Evolutionary conservation across 257 asterid species (phyloP).

Genomic region (Thymus quinquecostatus): DNA sequence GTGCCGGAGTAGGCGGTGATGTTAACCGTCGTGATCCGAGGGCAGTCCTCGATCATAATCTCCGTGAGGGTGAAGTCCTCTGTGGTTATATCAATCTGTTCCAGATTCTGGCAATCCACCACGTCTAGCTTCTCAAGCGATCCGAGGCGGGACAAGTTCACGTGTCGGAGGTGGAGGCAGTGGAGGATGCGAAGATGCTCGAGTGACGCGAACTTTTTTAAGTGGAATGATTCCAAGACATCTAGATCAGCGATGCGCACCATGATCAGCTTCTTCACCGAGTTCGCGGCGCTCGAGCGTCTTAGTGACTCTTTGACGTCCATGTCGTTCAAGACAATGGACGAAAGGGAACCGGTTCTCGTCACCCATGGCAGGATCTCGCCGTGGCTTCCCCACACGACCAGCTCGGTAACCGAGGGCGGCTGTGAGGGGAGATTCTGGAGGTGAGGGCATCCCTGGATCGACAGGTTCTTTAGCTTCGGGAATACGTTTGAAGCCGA

Average conservation of each 20-base stretch:
- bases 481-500: neutral
- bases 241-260: neutral
- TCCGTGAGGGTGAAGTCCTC: neutral
- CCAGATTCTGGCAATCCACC: conserved; percentile 9
- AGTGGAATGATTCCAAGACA: neutral
- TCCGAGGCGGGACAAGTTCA: neutral
- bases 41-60: conserved; percentile 23
- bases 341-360: neutral
- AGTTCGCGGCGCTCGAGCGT: neutral
- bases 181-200: neutral
- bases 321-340: conserved; percentile 14
- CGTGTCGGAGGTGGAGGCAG: neutral
- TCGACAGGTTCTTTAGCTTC: neutral
- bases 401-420: conserved; percentile 5
- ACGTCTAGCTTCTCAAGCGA: conserved; percentile 15
- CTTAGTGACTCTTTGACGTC: neutral
- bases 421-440: neutral
- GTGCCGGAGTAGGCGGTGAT: neutral
- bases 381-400: conserved; percentile 13
- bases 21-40: neutral
- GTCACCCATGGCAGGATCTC: conserved; percentile 4
- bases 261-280: conserved; percentile 9
- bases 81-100: neutral
- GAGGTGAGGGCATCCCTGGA: conserved; percentile 3
- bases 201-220: neutral